Conservation (phyloP, 371 early-diverging fungal species). For the Mucor sp. region DNA sequence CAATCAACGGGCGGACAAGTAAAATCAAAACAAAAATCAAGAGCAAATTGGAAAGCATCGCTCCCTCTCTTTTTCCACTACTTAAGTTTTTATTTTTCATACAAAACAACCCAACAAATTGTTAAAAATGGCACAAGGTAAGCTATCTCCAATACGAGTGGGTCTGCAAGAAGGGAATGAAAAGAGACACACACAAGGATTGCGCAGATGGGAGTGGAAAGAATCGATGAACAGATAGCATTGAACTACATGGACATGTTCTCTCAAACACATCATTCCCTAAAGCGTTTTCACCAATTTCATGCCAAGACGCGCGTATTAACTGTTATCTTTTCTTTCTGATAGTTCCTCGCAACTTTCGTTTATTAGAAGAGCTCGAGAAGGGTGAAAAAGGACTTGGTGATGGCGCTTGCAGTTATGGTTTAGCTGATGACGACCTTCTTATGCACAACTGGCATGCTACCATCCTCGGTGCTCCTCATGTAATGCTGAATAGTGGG, state of each 20-base stretch:
- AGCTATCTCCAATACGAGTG: not conserved
- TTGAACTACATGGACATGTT: not conserved
- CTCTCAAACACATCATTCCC: not conserved
- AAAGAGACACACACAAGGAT: not conserved
- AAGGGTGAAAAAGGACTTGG: conserved; percentile 97
- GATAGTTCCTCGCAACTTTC: conserved; percentile 94
- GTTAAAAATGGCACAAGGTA: conserved; percentile 21
- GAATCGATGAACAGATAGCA: not conserved
- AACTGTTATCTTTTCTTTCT: not conserved
- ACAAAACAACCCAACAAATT: conserved; percentile 1
- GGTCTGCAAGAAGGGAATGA: not conserved
- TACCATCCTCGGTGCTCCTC: conserved; percentile 94
- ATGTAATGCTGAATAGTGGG: conserved; percentile 56
- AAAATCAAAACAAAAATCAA: conserved; percentile 3
- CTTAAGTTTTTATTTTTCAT: conserved; percentile 3
- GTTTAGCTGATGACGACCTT: conserved; percentile 88
- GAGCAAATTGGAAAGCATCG: not conserved
- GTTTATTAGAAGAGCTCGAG: conserved; percentile 95
- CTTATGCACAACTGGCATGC: conserved; percentile 89
- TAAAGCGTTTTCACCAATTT: not conserved
- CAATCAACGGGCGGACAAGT: conserved; percentile 2
- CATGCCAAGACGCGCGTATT: conserved; percentile 5
- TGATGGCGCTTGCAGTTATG: conserved; percentile 94
- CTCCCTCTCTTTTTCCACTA: not conserved
- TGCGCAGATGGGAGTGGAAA: not conserved